Percentiles rank a stretch among this genome's conserved stretches.
Conservation (phyloP, 2,329 filamentous ascomycete genomes). For the Teratosphaeria zuluensis region DNA sequence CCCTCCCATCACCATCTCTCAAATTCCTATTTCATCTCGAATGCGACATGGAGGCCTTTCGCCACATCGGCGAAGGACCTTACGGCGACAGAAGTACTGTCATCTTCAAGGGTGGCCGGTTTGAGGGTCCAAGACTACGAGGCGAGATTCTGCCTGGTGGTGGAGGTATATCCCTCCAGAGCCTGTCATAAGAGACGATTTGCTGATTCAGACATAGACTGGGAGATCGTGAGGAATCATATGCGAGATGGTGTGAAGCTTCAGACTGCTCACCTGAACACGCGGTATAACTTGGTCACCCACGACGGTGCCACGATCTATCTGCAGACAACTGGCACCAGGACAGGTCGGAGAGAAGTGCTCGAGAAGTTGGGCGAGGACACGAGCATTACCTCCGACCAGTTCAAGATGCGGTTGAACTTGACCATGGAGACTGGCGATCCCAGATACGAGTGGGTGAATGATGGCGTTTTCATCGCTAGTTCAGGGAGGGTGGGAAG, state of each 20-base stretch:
- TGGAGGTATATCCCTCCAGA: slow-evolving; percentile 7
- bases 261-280: slow-evolving; percentile 21
- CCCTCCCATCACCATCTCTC: slow-evolving; percentile 11
- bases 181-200: not conserved
- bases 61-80: slow-evolving; percentile 13
- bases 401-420: slow-evolving; percentile 22
- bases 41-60: slow-evolving; percentile 17
- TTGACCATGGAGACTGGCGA: slow-evolving; percentile 22
- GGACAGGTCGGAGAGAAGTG: slow-evolving; percentile 15
- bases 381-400: slow-evolving; percentile 13
- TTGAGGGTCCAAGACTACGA: slow-evolving; percentile 13
- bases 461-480: slow-evolving; percentile 14
- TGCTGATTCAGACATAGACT: slow-evolving; percentile 7
- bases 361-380: slow-evolving; percentile 17
- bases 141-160: slow-evolving; percentile 15
- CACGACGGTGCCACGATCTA: slow-evolving; percentile 20
- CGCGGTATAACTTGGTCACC: slow-evolving; percentile 18
- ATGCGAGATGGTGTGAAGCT: slow-evolving; percentile 6
- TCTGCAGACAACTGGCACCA: slow-evolving; percentile 20
- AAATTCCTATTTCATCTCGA: slow-evolving; percentile 17
- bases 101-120: slow-evolving; percentile 17
- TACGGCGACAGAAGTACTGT: slow-evolving; percentile 15
- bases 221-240: slow-evolving; percentile 15
- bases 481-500: slow-evolving; percentile 12
- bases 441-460: slow-evolving; percentile 21